phyloP scores from a whole-genome alignment of 495 filamentous ascomycete species.

The Penicillium samsonianum region DNA sequence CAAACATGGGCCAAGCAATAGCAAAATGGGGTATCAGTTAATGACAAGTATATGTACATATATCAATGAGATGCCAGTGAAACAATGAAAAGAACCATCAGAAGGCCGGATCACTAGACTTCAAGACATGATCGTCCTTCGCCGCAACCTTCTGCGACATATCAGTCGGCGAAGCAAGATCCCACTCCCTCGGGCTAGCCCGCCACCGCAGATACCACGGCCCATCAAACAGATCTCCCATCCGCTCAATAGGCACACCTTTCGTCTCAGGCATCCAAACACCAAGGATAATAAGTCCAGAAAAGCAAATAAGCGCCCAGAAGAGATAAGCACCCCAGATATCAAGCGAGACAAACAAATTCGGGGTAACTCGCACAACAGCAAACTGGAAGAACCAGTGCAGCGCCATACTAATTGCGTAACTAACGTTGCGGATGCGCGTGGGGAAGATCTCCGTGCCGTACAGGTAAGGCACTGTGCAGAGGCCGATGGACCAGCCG shows the following conservation, averaged over 20 bases:
- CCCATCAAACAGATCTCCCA: conserved; percentile 47
- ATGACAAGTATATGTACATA: not conserved
- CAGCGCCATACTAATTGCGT: conserved; percentile 45
- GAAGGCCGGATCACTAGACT: not conserved
- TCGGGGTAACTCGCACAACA: conserved; percentile 49
- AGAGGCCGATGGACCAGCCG: conserved; percentile 54
- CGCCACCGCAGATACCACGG: conserved; percentile 50
- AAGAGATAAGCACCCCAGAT: conserved; percentile 51
- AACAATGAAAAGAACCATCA: not conserved
- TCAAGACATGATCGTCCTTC: not conserved
- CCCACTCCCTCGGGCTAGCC: conserved; percentile 22
- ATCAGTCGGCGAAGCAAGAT: conserved; percentile 12
- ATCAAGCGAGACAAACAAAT: conserved; percentile 46
- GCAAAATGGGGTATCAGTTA: conserved; percentile 7
- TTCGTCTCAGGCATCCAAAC: conserved; percentile 52
- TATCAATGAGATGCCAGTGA: not conserved
- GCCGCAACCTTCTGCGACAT: conserved; percentile 7
- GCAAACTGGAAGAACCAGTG: conserved; percentile 55
- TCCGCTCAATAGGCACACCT: conserved; percentile 45
- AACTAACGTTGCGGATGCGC: conserved; percentile 46
- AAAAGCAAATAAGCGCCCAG: conserved; percentile 43
- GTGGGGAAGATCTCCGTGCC: conserved; percentile 52
- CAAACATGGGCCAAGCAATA: not conserved
- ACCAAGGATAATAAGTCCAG: conserved; percentile 45
- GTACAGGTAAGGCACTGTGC: conserved; percentile 51